Evolutionary conservation across 2,329 filamentous ascomycete genomes (phyloP).

Genomic region (Pseudocercospora fijiensis): DNA sequence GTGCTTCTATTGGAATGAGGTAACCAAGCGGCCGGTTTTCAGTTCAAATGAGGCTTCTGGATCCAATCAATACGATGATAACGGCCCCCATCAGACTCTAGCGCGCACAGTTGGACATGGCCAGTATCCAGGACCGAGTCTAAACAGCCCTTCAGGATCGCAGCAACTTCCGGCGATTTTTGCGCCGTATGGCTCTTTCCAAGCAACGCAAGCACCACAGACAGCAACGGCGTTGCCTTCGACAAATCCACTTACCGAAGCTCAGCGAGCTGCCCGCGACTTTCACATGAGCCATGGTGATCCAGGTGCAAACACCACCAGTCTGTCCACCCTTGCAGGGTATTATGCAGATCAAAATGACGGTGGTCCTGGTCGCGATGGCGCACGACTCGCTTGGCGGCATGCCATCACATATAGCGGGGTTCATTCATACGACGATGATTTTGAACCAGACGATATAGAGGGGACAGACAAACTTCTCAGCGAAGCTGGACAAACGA

Average conservation of each 20-base stretch:
- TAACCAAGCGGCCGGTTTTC: not conserved
- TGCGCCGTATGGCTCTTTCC: slow-evolving; percentile 4
- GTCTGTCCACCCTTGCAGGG: not conserved
- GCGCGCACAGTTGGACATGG: not conserved
- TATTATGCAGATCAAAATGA: not conserved
- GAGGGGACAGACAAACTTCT: slow-evolving; percentile 2
- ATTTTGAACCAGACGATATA: slow-evolving; percentile 1
- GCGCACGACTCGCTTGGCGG: not conserved
- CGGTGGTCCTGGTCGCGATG: slow-evolving; percentile 8
- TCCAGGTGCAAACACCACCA: slow-evolving; percentile 9
- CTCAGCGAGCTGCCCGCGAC: slow-evolving; percentile 17
- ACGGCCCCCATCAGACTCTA: not conserved
- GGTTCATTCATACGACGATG: slow-evolving; percentile 1
- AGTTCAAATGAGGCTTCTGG: not conserved
- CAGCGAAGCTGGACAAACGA: not conserved
- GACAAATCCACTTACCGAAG: not conserved
- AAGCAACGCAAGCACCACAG: slow-evolving; percentile 4
- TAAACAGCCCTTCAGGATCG: not conserved
- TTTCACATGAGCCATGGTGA: slow-evolving; percentile 22
- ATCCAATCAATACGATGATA: not conserved
- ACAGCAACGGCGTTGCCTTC: not conserved
- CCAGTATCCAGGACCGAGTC: not conserved
- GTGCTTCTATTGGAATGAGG: slow-evolving; percentile 5
- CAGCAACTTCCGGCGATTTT: too few species aligned
- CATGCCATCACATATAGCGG: slow-evolving; percentile 9